Conservation (phyloP, 1,139 yeast genomes). For the Scheffersomyces quercinus region DNA sequence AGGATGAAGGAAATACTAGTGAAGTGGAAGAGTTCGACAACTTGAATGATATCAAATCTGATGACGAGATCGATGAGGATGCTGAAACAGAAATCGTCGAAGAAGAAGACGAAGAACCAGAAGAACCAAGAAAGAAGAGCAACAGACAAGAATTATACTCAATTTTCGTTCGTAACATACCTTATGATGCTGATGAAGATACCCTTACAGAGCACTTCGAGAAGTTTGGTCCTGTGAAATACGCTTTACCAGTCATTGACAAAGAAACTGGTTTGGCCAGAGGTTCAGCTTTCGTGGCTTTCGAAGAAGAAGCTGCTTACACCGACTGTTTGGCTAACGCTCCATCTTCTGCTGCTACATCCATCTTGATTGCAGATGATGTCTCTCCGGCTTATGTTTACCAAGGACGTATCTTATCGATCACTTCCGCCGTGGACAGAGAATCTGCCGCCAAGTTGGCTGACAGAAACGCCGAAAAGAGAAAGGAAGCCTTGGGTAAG, state of each 20-base stretch:
- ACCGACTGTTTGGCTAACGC: slow-evolving; percentile 73
- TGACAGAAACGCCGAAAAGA: slow-evolving; percentile 69
- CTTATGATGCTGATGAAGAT: slow-evolving; percentile 90
- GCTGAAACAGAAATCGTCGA: slow-evolving; percentile 24
- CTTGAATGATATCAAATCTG: slow-evolving; percentile 23
- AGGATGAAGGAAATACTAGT: slow-evolving; percentile 37
- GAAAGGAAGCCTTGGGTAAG: slow-evolving; percentile 78
- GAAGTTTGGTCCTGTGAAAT: slow-evolving; percentile 83
- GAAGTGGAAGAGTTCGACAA: slow-evolving; percentile 22
- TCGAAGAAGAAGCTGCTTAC: slow-evolving; percentile 60
- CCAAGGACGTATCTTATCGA: slow-evolving; percentile 86
- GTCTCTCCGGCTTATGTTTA: slow-evolving; percentile 85
- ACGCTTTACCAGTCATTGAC: slow-evolving; percentile 92
- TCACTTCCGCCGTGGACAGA: slow-evolving; percentile 84
- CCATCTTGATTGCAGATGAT: slow-evolving; percentile 88
- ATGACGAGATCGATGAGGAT: slow-evolving; percentile 24
- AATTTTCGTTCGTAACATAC: slow-evolving; percentile 86
- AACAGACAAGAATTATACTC: slow-evolving; percentile 72
- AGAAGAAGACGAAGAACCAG: slow-evolving; percentile 32
- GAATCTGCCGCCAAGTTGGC: slow-evolving; percentile 78
- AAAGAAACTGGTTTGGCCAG: slow-evolving; percentile 80
- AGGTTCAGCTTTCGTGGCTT: slow-evolving; percentile 96
- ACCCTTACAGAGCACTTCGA: slow-evolving; percentile 73
- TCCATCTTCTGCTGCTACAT: slow-evolving; percentile 73
- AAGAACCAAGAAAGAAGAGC: slow-evolving; percentile 34